Conservation (phyloP, 192 early-diverging fungal genomes). For the Coemansia sp. region DNA sequence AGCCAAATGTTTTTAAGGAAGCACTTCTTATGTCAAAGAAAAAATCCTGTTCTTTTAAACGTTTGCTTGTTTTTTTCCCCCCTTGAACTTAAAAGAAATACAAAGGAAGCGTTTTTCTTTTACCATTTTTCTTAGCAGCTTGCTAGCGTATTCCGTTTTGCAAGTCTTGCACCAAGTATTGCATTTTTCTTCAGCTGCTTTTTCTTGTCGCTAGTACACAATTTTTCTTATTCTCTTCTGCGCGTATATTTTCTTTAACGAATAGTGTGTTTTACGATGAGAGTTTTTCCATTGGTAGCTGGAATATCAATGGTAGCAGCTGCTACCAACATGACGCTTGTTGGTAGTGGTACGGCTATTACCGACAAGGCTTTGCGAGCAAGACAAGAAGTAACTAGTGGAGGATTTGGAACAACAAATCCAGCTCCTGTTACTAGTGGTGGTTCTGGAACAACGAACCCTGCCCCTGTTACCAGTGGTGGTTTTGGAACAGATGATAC, state of each 20-base stretch:
- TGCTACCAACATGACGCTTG: neutral
- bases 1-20: too few species aligned
- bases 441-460: neutral
- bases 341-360: neutral
- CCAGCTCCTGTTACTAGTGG: neutral
- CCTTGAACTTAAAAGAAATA: too few species aligned
- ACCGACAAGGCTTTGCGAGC: neutral
- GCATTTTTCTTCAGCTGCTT: too few species aligned
- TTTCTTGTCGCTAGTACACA: too few species aligned
- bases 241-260: neutral
- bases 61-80: too few species aligned
- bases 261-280: neutral
- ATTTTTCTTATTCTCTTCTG: neutral
- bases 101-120: too few species aligned
- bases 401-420: neutral
- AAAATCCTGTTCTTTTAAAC: too few species aligned
- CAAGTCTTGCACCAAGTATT: too few species aligned
- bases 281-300: constrained; percentile 11
- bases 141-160: too few species aligned
- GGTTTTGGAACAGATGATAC: neutral
- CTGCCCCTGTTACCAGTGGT: neutral
- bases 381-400: neutral
- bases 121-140: too few species aligned
- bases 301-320: constrained; percentile 16
- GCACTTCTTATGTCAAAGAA: too few species aligned